Conservation (phyloP, 2,329 filamentous ascomycete genomes). For the Zymoseptoria pseudotritici region DNA sequence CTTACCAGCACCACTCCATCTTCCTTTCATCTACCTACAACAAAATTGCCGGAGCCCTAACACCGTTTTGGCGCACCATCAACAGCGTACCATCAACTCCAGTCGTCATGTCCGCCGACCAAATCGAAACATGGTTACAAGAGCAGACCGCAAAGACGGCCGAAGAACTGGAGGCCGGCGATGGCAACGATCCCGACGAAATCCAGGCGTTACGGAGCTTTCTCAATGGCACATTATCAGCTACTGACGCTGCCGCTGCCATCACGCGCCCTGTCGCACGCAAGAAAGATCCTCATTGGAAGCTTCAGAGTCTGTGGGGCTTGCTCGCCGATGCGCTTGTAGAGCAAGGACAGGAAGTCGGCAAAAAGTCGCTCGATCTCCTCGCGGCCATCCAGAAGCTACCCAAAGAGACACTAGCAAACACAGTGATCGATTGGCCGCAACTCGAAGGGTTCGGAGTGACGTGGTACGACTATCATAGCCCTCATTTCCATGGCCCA, state of each 20-base stretch:
- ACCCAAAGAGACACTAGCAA: not conserved
- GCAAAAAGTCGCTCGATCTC: not conserved
- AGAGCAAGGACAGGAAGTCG: not conserved
- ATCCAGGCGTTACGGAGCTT: not conserved
- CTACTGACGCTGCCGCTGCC: not conserved
- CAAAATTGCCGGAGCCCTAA: no score
- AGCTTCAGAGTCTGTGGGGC: not conserved
- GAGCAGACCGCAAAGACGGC: not conserved
- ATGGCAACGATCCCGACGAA: not conserved
- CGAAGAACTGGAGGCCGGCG: not conserved
- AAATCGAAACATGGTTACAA: not conserved
- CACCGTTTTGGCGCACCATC: not conserved
- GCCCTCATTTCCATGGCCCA: not conserved
- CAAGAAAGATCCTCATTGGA: not conserved
- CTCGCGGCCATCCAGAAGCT: not conserved
- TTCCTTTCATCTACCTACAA: not conserved
- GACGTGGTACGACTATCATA: not conserved
- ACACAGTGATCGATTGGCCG: not conserved
- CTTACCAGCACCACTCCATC: no score
- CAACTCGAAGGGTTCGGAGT: not conserved
- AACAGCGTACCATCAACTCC: not conserved
- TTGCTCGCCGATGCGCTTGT: not conserved
- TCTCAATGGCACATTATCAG: not conserved
- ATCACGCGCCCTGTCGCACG: not conserved
- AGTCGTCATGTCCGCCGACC: not conserved